Evolutionary conservation across 495 filamentous ascomycete genomes (phyloP).

Genomic region (Talaromyces proteolyticus): DNA sequence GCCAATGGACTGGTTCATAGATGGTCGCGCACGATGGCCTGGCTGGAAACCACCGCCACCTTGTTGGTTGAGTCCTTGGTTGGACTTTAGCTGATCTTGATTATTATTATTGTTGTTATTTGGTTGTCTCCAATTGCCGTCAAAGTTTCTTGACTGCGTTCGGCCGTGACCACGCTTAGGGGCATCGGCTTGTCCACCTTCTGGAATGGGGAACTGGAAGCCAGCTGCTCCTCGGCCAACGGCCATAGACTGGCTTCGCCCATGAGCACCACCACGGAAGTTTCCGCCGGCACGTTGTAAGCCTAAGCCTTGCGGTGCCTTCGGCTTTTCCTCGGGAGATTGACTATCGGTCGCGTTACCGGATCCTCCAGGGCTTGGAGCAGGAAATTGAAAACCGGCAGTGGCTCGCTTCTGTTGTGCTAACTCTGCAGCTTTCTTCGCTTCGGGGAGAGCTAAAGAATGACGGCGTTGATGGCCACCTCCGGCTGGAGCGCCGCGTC

Average conservation of each 20-base stretch:
- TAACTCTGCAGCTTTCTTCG: constrained; percentile 94
- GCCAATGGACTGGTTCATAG: constrained; percentile 81
- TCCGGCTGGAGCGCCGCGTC: constrained; percentile 67
- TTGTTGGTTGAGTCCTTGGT: constrained; percentile 62
- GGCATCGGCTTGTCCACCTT: constrained; percentile 54
- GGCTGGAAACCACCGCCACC: constrained; percentile 72
- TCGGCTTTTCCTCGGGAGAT: constrained; percentile 33
- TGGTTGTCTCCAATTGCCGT: constrained; percentile 95
- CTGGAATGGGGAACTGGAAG: constrained; percentile 73
- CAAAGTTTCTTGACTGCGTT: constrained; percentile 85
- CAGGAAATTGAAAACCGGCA: constrained; percentile 90
- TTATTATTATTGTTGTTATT: constrained; percentile 63
- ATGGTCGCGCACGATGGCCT: constrained; percentile 78
- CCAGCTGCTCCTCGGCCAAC: constrained; percentile 57
- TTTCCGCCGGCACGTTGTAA: constrained; percentile 46
- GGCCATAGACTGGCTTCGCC: constrained; percentile 66
- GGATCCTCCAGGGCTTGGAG: constrained; percentile 56
- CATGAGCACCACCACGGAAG: constrained; percentile 46
- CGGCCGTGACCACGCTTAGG: constrained; percentile 72
- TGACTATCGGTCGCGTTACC: constrained; percentile 35
- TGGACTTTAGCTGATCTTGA: constrained; percentile 47
- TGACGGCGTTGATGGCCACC: constrained; percentile 90
- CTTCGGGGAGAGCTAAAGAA: constrained; percentile 89
- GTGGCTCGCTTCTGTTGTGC: constrained; percentile 96
- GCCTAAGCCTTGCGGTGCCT: constrained; percentile 32